Evolutionary conservation across 768 basidiomycete genomes (phyloP).

Genomic region (Gautieria morchelliformis): DNA sequence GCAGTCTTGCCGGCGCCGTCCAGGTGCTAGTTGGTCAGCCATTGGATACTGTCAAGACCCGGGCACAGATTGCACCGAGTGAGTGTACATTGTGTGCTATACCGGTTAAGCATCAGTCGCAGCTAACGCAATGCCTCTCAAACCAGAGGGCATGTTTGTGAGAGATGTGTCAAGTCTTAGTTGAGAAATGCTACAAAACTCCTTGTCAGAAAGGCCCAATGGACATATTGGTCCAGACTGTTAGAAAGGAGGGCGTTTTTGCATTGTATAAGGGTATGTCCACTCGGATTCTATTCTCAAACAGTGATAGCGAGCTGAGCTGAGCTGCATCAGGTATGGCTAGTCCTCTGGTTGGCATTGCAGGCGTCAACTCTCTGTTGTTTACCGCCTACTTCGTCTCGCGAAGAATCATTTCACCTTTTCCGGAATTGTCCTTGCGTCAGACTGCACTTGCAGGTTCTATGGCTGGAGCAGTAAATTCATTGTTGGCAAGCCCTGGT

Average conservation of each 20-base stretch:
- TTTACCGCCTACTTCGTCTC: slow-evolving; percentile 87
- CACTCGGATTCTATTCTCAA: not conserved
- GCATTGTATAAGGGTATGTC: slow-evolving; percentile 85
- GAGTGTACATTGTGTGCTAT: slow-evolving; percentile 8
- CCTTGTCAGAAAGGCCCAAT: slow-evolving; percentile 76
- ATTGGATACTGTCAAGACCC: slow-evolving; percentile 80
- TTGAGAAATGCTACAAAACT: not conserved
- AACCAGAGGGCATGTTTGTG: slow-evolving; percentile 78
- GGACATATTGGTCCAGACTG: slow-evolving; percentile 78
- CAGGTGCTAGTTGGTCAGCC: slow-evolving; percentile 95
- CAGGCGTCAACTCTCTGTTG: slow-evolving; percentile 91
- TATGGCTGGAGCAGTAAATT: slow-evolving; percentile 88
- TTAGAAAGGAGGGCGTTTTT: slow-evolving; percentile 81
- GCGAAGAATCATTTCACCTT: slow-evolving; percentile 79
- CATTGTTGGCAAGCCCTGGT: slow-evolving; percentile 88
- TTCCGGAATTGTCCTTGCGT: slow-evolving; percentile 67
- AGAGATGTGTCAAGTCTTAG: slow-evolving; percentile 22
- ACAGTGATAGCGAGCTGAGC: not conserved
- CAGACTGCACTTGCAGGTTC: slow-evolving; percentile 80
- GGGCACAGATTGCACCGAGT: slow-evolving; percentile 84
- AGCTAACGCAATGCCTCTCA: not conserved
- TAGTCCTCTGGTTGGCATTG: slow-evolving; percentile 84
- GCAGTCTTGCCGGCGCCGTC: slow-evolving; percentile 85
- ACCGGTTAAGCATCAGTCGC: not conserved
- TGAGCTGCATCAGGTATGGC: slow-evolving; percentile 56